phyloP scores from a whole-genome alignment of 1,284 basidiomycete species.

The Xerocomus nothofagi region DNA sequence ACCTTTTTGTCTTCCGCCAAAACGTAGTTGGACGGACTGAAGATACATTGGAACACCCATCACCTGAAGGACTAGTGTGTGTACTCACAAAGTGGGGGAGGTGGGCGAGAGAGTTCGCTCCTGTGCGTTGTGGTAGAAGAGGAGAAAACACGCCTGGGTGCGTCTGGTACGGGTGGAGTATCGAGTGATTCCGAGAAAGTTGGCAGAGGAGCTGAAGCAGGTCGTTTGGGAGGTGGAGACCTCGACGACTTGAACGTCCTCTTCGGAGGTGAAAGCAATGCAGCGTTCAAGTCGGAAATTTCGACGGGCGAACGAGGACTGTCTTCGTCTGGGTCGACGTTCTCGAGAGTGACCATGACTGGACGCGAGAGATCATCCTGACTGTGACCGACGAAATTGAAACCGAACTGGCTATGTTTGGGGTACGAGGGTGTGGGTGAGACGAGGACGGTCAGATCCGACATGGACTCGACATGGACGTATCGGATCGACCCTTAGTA shows the following conservation, averaged over 20 bases:
- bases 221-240: slow-evolving; percentile 20
- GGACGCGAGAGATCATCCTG: slow-evolving; percentile 32
- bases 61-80: not conserved
- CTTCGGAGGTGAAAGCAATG: slow-evolving; percentile 49
- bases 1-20: slow-evolving; percentile 66
- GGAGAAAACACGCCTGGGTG: slow-evolving; percentile 26
- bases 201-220: slow-evolving; percentile 29
- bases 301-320: slow-evolving; percentile 31
- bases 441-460: slow-evolving; percentile 36
- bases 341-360: slow-evolving; percentile 54
- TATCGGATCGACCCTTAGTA: too few relatives aligned
- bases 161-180: slow-evolving; percentile 13
- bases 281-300: slow-evolving; percentile 20
- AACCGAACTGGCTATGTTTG: slow-evolving; percentile 25
- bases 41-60: not conserved
- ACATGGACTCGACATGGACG: slow-evolving; percentile 33
- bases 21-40: slow-evolving; percentile 68
- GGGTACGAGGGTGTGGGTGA: slow-evolving; percentile 33
- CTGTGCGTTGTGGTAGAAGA: slow-evolving; percentile 34
- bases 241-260: slow-evolving; percentile 39
- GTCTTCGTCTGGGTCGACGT: slow-evolving; percentile 36
- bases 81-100: slow-evolving; percentile 62
- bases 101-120: slow-evolving; percentile 51
- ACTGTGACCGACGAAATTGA: slow-evolving; percentile 33
- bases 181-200: not conserved